phyloP scores from a whole-genome alignment of 345 rosid species.

The Psidium guajava region DNA sequence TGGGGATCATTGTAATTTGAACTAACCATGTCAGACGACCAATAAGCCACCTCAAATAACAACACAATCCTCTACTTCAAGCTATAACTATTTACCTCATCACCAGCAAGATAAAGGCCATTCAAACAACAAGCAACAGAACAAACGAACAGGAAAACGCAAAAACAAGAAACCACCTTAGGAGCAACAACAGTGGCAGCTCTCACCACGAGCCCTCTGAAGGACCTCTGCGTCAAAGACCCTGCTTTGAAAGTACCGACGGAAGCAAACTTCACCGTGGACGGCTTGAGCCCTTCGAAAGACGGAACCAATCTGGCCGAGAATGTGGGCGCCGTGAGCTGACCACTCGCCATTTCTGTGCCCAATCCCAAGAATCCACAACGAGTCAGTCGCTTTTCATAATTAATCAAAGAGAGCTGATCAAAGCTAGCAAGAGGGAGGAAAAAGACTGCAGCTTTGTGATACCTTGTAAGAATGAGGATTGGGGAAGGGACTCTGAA shows the following conservation, averaged over 20 bases:
- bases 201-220: slow-evolving; percentile 48
- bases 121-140: not conserved
- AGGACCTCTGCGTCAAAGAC: slow-evolving; percentile 21
- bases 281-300: slow-evolving; percentile 53
- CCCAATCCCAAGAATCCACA: not conserved
- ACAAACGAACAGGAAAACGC: not conserved
- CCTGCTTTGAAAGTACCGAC: slow-evolving; percentile 25
- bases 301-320: slow-evolving; percentile 43
- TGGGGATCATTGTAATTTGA: not conserved
- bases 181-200: slow-evolving; percentile 93
- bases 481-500: not conserved
- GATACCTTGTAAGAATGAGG: not conserved
- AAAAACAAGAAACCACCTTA: slow-evolving; percentile 32
- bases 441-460: not conserved
- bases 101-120: not conserved
- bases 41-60: not conserved
- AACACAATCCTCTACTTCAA: not conserved
- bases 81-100: not conserved
- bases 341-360: slow-evolving; percentile 53
- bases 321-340: slow-evolving; percentile 48
- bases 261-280: slow-evolving; percentile 40
- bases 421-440: not conserved
- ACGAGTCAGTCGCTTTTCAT: not conserved
- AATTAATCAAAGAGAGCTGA: not conserved
- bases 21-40: not conserved